Percentiles rank a stretch among this genome's conserved stretches.
phyloP scores from a whole-genome alignment of 768 basidiomycete species.

The Lentinula edodes region DNA sequence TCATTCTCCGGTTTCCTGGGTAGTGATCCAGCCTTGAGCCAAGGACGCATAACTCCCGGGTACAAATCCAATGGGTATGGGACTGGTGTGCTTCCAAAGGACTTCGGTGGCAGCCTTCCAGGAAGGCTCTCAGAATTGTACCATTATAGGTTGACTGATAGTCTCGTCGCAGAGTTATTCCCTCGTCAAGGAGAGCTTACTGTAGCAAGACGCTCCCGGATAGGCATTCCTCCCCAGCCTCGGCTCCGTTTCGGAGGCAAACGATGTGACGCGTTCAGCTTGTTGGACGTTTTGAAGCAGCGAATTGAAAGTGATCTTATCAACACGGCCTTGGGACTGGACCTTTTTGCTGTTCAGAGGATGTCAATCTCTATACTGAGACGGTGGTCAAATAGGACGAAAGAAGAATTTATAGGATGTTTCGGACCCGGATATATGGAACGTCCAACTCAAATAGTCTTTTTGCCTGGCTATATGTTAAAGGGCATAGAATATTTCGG shows the following conservation, averaged over 20 bases:
- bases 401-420: not conserved
- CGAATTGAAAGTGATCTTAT: not conserved
- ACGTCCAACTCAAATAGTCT: not conserved
- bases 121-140: no score
- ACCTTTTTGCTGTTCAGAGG: not conserved
- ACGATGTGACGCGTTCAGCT: not conserved
- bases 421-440: not conserved
- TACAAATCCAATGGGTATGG: no score
- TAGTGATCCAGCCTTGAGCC: no score
- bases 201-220: not conserved
- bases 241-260: not conserved
- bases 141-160: no score
- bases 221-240: not conserved
- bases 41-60: no score
- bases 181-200: no score
- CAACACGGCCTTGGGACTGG: not conserved
- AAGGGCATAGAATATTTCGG: not conserved
- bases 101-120: no score
- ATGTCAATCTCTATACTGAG: not conserved
- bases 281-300: not conserved
- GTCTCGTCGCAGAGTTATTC: no score
- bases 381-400: not conserved
- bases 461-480: not conserved
- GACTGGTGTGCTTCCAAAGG: no score
- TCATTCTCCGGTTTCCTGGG: no score